Evolutionary conservation across 805 yeast genomes (phyloP).

Genomic region (Blastobotrys mokoenaii): DNA sequence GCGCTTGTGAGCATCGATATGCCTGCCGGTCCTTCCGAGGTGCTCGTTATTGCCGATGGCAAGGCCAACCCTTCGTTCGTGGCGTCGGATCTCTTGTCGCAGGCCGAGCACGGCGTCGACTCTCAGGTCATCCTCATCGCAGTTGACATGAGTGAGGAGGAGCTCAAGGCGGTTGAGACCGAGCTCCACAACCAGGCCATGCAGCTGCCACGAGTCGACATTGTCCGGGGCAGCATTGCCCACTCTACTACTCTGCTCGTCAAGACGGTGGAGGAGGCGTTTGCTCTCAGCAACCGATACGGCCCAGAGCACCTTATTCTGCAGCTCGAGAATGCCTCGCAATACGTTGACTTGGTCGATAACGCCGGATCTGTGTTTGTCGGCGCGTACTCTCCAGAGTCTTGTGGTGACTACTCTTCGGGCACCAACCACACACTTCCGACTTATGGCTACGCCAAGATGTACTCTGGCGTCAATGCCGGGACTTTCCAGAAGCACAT

Average conservation of each 20-base stretch:
- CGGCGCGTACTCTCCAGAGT: constrained; percentile 93
- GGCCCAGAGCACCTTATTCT: constrained; percentile 98
- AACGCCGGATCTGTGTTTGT: constrained; percentile 97
- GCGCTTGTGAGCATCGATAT: constrained; percentile 95
- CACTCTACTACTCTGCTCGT: constrained; percentile 81
- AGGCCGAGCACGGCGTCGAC: constrained; percentile 98
- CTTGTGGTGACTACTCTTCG: constrained; percentile 95
- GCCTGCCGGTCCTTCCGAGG: constrained; percentile 99
- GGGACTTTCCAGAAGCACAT: constrained; percentile 91
- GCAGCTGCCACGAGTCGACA: constrained; percentile 82
- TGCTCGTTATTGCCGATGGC: constrained; percentile 83
- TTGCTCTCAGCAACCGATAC: constrained; percentile 77
- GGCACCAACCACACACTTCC: constrained; percentile 99
- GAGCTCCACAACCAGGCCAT: constrained; percentile 82
- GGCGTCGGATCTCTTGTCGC: constrained; percentile 92
- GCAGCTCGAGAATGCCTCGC: constrained; percentile 73
- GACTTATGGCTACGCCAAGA: constrained; percentile 96
- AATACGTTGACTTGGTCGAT: constrained; percentile 63
- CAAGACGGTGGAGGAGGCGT: constrained; percentile 65
- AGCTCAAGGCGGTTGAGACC: constrained; percentile 62
- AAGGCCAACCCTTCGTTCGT: constrained; percentile 90
- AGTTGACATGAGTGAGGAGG: constrained; percentile 52
- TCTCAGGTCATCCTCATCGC: constrained; percentile 93
- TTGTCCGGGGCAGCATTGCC: constrained; percentile 83
- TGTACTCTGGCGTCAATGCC: constrained; percentile 95